A percentile compares a stretch with the other conserved stretches of the same genome.
Conservation (phyloP, 2,329 filamentous ascomycete genomes). For the Cladorrhinum sp. region DNA sequence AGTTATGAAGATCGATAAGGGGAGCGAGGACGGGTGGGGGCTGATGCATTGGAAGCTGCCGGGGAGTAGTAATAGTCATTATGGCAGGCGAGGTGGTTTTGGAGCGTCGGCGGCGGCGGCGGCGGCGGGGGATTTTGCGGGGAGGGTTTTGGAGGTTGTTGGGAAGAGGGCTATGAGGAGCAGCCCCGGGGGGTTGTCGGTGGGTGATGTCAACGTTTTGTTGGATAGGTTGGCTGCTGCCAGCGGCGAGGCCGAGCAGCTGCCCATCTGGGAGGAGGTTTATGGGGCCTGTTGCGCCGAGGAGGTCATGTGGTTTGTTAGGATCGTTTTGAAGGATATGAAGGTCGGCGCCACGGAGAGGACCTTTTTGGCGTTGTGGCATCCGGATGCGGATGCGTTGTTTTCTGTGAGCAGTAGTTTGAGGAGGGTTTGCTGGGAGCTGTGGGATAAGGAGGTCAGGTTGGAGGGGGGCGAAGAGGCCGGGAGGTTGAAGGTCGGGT, state of each 20-base stretch:
- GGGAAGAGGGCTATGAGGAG: slow-evolving; percentile 77
- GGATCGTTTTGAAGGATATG: slow-evolving; percentile 82
- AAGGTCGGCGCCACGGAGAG: slow-evolving; percentile 77
- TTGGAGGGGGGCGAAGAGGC: slow-evolving; percentile 69
- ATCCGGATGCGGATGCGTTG: slow-evolving; percentile 70
- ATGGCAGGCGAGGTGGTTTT: too few relatives aligned
- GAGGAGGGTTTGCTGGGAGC: slow-evolving; percentile 89
- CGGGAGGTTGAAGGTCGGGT: slow-evolving; percentile 49
- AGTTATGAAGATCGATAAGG: slow-evolving; percentile 85
- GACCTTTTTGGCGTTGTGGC: slow-evolving; percentile 81
- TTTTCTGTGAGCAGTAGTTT: slow-evolving; percentile 92
- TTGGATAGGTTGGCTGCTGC: slow-evolving; percentile 75
- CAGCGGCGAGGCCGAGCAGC: slow-evolving; percentile 77
- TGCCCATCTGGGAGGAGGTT: slow-evolving; percentile 77
- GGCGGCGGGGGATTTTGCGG: slow-evolving; percentile 91
- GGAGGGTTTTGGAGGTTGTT: slow-evolving; percentile 81
- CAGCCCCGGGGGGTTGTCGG: slow-evolving; percentile 72
- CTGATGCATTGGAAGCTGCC: slow-evolving; percentile 92
- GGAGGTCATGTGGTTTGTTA: slow-evolving; percentile 90
- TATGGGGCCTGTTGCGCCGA: slow-evolving; percentile 90
- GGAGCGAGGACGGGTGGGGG: slow-evolving; percentile 82
- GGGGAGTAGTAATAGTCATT: too few relatives aligned
- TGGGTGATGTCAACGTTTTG: slow-evolving; percentile 84
- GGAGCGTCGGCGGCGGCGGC: too few relatives aligned
- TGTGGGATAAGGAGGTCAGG: slow-evolving; percentile 68